Percentiles rank a stretch among this genome's conserved stretches.
Evolutionary conservation across 768 basidiomycete genomes (phyloP).

Genomic region (Leccinum incarnatum): DNA sequence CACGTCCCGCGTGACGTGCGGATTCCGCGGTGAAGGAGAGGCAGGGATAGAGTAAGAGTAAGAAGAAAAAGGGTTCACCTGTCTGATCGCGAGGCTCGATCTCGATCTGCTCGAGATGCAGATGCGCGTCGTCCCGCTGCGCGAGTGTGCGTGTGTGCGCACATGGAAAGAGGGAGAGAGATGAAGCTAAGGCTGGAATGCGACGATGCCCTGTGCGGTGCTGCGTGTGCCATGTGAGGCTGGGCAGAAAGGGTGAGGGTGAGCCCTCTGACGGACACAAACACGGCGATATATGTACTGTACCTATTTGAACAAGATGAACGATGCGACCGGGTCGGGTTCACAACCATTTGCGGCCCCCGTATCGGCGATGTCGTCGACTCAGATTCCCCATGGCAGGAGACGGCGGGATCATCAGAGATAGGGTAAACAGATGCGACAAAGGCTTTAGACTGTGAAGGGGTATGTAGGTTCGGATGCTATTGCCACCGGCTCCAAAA

Average conservation of each 20-base stretch:
- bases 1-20: background rate
- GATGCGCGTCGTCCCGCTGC: background rate
- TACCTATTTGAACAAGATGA: too few relatives aligned
- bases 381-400: too few relatives aligned
- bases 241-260: background rate
- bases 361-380: too few relatives aligned
- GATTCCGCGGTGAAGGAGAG: background rate
- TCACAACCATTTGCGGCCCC: too few relatives aligned
- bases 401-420: too few relatives aligned
- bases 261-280: background rate
- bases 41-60: background rate
- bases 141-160: background rate
- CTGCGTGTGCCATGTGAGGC: background rate
- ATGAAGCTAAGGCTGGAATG: background rate
- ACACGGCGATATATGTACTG: background rate
- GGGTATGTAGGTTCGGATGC: too few relatives aligned
- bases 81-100: background rate
- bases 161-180: background rate
- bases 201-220: background rate
- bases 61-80: background rate
- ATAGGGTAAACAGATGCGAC: too few relatives aligned
- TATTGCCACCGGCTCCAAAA: too few relatives aligned
- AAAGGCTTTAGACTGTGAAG: too few relatives aligned
- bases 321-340: too few relatives aligned
- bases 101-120: background rate